phyloP scores from a whole-genome alignment of 164 flowering plant species.

The Berberis vulgaris region DNA sequence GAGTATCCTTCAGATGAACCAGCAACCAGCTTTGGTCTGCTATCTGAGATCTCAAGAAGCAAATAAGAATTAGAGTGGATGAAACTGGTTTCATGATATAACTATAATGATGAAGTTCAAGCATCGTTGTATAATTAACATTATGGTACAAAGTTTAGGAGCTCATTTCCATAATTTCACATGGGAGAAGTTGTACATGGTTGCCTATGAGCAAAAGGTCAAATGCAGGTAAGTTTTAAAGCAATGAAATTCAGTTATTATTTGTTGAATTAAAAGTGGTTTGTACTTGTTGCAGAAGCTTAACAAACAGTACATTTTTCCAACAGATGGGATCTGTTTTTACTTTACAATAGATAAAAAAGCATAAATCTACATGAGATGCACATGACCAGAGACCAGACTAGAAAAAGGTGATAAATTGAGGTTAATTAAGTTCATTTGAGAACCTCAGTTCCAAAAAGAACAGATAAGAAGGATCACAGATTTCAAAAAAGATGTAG shows the following conservation, averaged over 20 bases:
- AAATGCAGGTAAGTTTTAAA: neutral
- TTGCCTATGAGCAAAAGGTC: too few species aligned
- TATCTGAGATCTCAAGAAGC: slow-evolving; percentile 42
- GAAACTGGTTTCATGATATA: neutral
- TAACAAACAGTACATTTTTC: neutral
- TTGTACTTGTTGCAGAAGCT: slow-evolving; percentile 5
- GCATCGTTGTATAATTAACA: too few species aligned
- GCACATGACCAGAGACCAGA: neutral
- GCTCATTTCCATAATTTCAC: too few species aligned
- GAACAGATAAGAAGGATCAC: slow-evolving; percentile 4
- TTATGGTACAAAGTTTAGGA: too few species aligned
- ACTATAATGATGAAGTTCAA: neutral
- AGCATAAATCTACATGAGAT: neutral
- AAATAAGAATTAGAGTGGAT: slow-evolving; percentile 3
- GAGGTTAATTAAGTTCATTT: neutral
- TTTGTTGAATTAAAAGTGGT: neutral
- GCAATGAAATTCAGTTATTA: neutral
- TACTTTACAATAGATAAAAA: neutral
- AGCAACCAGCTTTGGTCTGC: slow-evolving; percentile 73
- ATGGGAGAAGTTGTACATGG: too few species aligned
- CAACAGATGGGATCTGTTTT: neutral
- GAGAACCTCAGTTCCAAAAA: slow-evolving; percentile 9
- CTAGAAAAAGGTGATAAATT: neutral
- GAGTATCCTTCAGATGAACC: slow-evolving; percentile 88
- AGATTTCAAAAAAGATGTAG: slow-evolving; percentile 9